phyloP scores from a whole-genome alignment of 345 rosid species.

The Citrus mangshanensis region DNA sequence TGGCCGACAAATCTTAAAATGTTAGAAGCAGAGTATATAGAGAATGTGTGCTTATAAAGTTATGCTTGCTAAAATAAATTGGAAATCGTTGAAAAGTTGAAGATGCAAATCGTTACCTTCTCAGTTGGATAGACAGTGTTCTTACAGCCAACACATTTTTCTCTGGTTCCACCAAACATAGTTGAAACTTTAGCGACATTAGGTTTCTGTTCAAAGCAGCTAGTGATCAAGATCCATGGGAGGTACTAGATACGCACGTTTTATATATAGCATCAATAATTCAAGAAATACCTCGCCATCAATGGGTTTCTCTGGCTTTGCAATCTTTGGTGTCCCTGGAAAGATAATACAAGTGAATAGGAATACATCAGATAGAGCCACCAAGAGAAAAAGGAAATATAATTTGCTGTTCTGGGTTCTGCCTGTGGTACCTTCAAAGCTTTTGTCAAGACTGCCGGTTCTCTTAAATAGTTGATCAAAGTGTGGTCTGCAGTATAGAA shows the following conservation, averaged over 20 bases:
- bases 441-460: conserved; percentile 97
- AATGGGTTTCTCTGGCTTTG: conserved; percentile 66
- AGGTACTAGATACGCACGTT: background rate
- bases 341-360: conserved; percentile 10
- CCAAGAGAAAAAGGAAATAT: background rate
- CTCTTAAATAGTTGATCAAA: conserved; percentile 94
- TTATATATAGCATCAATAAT: background rate
- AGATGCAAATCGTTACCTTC: conserved; percentile 46
- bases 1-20: background rate
- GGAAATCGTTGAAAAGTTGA: background rate
- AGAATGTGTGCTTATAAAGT: background rate
- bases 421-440: conserved; percentile 73
- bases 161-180: conserved; percentile 94
- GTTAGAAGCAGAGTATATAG: background rate
- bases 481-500: conserved; percentile 94
- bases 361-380: conserved; percentile 13
- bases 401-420: background rate
- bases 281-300: conserved; percentile 68
- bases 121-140: conserved; percentile 89
- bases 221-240: background rate
- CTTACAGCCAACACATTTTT: conserved; percentile 84
- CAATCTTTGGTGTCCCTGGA: conserved; percentile 86
- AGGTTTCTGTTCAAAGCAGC: conserved; percentile 57
- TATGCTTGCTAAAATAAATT: background rate
- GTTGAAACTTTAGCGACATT: conserved; percentile 67